These are phyloP conservation scores for Mycena maculata DNA, from an alignment of 768 basidiomycete species.

Conservation along the genomic window DNA sequence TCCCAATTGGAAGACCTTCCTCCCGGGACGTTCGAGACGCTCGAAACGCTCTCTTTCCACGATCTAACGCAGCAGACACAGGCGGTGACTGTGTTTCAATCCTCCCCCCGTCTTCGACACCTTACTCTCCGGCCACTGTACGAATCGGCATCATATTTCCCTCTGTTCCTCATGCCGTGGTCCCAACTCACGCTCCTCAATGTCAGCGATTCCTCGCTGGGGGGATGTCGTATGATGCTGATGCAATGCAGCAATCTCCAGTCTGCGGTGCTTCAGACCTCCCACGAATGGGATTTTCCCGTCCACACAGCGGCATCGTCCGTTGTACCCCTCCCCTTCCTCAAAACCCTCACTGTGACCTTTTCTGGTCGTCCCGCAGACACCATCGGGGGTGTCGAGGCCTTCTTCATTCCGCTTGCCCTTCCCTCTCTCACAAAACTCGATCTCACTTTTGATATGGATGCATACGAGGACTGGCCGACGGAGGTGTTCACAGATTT, in stretches of 20 bases:
- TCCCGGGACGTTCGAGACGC: constrained; percentile 1
- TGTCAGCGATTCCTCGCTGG: not conserved
- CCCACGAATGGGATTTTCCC: not conserved
- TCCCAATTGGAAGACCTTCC: not conserved
- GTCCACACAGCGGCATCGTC: not conserved
- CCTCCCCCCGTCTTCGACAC: constrained; percentile 7
- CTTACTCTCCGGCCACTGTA: not conserved
- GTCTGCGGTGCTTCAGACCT: not conserved
- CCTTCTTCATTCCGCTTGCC: constrained; percentile 8
- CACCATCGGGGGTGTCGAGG: not conserved
- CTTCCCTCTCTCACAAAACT: constrained; percentile 14
- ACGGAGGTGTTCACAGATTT: not conserved
- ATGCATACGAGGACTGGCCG: not conserved
- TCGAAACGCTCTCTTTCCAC: not conserved
- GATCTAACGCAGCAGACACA: not conserved
- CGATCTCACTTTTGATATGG: not conserved
- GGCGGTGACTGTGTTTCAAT: not conserved
- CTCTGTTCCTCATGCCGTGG: constrained; percentile 11
- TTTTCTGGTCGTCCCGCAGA: not conserved
- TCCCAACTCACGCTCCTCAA: constrained; percentile 1
- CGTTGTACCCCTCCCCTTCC: constrained; percentile 5
- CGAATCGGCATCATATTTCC: not conserved
- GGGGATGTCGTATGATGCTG: not conserved
- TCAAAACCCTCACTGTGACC: not conserved
- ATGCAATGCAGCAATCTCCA: constrained; percentile 17